phyloP scores from a whole-genome alignment of 352 stramenopile species.

The Thraustotheca clavata region DNA sequence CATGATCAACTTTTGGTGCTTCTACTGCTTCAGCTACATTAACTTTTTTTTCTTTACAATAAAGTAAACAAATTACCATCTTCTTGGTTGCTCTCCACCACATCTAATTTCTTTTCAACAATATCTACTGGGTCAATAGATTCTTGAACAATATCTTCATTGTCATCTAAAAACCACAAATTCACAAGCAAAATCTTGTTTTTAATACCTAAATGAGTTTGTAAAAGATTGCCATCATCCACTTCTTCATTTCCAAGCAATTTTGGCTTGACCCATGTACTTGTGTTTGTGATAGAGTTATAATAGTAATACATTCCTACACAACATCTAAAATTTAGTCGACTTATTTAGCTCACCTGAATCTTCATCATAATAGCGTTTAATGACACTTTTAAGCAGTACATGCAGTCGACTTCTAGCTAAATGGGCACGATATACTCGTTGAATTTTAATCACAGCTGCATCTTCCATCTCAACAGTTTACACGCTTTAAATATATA shows the following conservation, averaged over 20 bases:
- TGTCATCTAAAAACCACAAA: too few species aligned
- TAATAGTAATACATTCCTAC: constrained; percentile 53
- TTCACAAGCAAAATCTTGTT: too few species aligned
- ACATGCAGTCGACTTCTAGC: constrained; percentile 33
- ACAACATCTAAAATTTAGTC: neutral
- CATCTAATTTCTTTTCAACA: too few species aligned
- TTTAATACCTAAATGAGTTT: too few species aligned
- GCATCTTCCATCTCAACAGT: neutral
- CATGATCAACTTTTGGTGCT: too few species aligned
- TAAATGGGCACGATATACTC: constrained; percentile 45
- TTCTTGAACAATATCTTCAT: too few species aligned
- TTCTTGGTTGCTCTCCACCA: too few species aligned
- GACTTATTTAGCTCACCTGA: constrained; percentile 24
- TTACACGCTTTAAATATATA: neutral
- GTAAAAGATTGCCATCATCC: too few species aligned
- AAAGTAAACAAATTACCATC: too few species aligned
- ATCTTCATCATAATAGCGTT: constrained; percentile 63
- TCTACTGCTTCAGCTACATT: too few species aligned
- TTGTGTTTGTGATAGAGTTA: constrained; percentile 57
- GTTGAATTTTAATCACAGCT: constrained; percentile 39
- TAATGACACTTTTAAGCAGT: constrained; percentile 48
- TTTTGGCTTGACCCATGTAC: constrained; percentile 62
- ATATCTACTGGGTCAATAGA: too few species aligned
- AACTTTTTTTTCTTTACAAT: too few species aligned
- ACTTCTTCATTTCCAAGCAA: constrained; percentile 35